Evolutionary conservation across 768 basidiomycete species (phyloP), one percentile per base, ranked within the genome.

Genomic region (Ramaria rubella): DNA sequence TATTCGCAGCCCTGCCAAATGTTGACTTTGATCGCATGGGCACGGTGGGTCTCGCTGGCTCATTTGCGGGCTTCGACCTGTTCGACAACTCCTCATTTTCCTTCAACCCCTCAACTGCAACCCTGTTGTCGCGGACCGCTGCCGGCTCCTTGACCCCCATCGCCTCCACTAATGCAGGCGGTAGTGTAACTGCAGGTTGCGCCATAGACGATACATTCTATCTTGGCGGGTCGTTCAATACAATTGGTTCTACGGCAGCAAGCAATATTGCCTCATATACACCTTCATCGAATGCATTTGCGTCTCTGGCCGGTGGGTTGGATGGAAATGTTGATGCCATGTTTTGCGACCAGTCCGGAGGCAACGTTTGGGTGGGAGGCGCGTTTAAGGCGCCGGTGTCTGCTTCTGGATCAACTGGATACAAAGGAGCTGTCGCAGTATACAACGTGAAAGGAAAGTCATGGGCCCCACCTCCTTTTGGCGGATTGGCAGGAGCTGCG

Each of bases 11-110:
- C 5, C 70, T 82, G 14, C 83, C 82, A 5, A 72, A 75, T 59
- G 75, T 88, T 63, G 87, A 89, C 69, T 86, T 83, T 64, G 72
- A 77, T 63, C 85, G 87, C 52, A 94, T 99, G 90, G 95, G 95
- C 61, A 85, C 78, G 54, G 93, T 97, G 49, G 93, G 85, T 56
- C 77, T 97, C 40, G 84, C 86, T 26, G 95, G 95, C 57, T 77
- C 88, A 31, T 99, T 97, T 67, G 80, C 87, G 23, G 95, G 94
- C 44, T 75, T 99, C 59, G 87, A 86, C 66, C 65, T 94, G 57
- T 85, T 87, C 76, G 73, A 82, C 65, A 80, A 73, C 59, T 61
- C 64, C 33, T 63, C 78, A 48, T 66, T 80, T 62, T 65, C 82
- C 31, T 85, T 87, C 68, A 84, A 93, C 69, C 75, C 89, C 26